Percentiles rank a stretch among this genome's conserved stretches.
These are phyloP conservation scores for Paramecium primaurelia DNA, from an alignment of 73 alveolate genomes.

Conservation along the genomic window DNA sequence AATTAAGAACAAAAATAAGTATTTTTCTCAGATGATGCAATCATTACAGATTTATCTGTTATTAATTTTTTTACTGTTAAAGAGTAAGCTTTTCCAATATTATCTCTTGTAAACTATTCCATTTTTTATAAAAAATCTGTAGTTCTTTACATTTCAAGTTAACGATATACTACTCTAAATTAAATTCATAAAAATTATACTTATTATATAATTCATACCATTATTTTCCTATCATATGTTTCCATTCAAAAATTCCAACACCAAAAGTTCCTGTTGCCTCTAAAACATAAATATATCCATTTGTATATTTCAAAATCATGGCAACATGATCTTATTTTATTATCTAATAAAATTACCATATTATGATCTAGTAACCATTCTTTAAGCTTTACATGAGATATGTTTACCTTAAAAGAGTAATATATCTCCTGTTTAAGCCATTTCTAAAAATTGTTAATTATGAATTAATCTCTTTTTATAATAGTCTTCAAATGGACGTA, in stretches of 20 bases:
- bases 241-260: conserved; percentile 38
- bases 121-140: background rate
- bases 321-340: conserved; percentile 14
- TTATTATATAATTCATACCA: conserved; percentile 29
- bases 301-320: background rate
- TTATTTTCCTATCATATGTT: background rate
- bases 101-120: conserved; percentile 9
- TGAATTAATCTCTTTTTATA: conserved; percentile 13
- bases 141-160: background rate
- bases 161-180: background rate
- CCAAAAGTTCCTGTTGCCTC: conserved; percentile 42
- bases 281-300: background rate
- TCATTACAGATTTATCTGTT: background rate
- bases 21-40: background rate
- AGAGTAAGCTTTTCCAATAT: conserved; percentile 1
- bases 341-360: background rate
- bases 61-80: background rate
- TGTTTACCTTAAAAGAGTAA: background rate
- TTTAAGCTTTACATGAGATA: background rate
- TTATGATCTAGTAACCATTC: background rate
- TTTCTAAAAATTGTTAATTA: background rate
- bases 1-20: conserved; percentile 32
- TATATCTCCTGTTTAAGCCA: conserved; percentile 42
- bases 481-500: background rate
- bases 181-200: background rate